phyloP scores from a whole-genome alignment of 257 asterid genomes.

The Perilla frutescens region DNA sequence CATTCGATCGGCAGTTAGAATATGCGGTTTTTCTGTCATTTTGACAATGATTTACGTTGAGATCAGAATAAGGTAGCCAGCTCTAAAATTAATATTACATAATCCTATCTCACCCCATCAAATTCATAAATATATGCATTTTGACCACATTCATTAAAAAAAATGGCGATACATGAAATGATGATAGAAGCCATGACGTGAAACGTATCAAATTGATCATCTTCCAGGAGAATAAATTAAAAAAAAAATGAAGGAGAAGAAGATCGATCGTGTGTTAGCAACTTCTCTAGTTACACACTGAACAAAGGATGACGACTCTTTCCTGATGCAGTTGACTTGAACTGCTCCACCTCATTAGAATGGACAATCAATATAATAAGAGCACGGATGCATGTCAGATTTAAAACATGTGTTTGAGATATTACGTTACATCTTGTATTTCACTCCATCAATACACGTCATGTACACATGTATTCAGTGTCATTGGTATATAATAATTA shows the following conservation, averaged over 20 bases:
- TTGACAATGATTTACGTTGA: background rate
- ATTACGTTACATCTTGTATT: too few relatives aligned
- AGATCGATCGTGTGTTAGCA: background rate
- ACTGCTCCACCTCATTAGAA: background rate
- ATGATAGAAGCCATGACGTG: slow-evolving; percentile 32
- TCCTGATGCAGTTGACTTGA: background rate
- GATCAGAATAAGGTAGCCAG: background rate
- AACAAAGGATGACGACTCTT: too few relatives aligned
- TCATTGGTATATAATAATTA: too few relatives aligned
- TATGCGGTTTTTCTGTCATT: background rate
- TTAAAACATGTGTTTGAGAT: too few relatives aligned
- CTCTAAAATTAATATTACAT: background rate
- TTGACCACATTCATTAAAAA: background rate
- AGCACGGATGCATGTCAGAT: too few relatives aligned
- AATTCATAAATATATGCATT: background rate
- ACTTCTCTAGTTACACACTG: background rate
- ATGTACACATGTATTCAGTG: too few relatives aligned
- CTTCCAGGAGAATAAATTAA: background rate
- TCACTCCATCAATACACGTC: too few relatives aligned
- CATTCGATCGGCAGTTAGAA: too few relatives aligned
- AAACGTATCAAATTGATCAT: background rate
- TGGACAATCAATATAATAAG: too few relatives aligned
- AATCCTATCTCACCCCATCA: background rate
- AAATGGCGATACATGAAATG: background rate
- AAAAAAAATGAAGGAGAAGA: too few relatives aligned